Conservation (phyloP, 139 green algal species). For the Zygnema circumcarinatum region DNA sequence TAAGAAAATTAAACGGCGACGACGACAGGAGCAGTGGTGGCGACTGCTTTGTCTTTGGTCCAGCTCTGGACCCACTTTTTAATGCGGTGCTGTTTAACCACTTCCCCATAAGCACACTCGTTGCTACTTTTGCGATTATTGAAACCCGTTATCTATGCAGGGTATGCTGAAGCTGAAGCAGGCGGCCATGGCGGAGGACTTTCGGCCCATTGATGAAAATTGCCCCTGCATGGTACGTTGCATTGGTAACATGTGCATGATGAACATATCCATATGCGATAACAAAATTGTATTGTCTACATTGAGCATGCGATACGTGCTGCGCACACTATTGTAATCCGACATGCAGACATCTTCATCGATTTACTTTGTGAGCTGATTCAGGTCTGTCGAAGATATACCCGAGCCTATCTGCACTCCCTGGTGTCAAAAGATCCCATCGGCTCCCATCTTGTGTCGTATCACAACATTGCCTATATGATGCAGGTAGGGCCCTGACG, state of each 20-base stretch:
- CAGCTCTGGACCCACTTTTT: too few species aligned
- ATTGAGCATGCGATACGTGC: not conserved
- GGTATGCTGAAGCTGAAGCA: conserved; percentile 74
- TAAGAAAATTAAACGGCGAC: too few species aligned
- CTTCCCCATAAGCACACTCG: too few species aligned
- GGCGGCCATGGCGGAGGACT: conserved; percentile 59
- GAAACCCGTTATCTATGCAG: too few species aligned
- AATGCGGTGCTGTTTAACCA: too few species aligned
- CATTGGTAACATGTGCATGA: too few species aligned
- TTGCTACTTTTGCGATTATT: too few species aligned
- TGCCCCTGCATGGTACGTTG: conserved; percentile 57
- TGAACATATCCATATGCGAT: too few species aligned
- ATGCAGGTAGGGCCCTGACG: conserved; percentile 41
- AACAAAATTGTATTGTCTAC: too few species aligned
- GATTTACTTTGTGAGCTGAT: not conserved
- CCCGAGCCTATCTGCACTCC: conserved; percentile 82
- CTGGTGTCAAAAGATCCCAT: conserved; percentile 72
- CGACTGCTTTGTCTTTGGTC: too few species aligned
- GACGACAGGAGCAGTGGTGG: too few species aligned
- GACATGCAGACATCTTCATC: not conserved
- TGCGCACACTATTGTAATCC: not conserved
- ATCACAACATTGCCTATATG: conserved; percentile 93
- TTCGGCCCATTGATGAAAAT: conserved; percentile 50
- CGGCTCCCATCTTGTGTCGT: conserved; percentile 78
- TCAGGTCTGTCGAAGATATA: conserved; percentile 81